Evolutionary conservation across 2,329 filamentous ascomycete species (phyloP).

Genomic region (Teratosphaeria viscida): DNA sequence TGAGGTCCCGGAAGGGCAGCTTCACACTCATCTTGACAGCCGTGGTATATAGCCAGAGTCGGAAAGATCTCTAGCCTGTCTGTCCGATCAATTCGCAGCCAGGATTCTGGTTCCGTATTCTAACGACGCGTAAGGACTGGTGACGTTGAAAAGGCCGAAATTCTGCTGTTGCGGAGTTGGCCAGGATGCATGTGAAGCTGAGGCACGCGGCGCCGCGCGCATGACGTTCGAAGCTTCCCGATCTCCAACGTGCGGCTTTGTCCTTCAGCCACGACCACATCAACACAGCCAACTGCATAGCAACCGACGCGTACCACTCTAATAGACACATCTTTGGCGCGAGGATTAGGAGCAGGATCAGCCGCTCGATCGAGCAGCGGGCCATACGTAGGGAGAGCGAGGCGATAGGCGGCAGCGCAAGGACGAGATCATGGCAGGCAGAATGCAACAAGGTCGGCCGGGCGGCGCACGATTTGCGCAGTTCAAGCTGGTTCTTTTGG

Average conservation of each 20-base stretch:
- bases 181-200: background rate
- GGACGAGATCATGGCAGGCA: constrained; percentile 60
- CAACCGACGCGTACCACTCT: background rate
- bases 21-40: constrained; percentile 37
- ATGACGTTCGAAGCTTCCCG: background rate
- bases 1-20: constrained; percentile 88
- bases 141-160: background rate
- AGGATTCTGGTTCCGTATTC: background rate
- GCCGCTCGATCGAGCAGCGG: background rate
- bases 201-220: background rate
- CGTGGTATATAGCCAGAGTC: background rate
- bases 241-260: background rate
- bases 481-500: constrained; percentile 95
- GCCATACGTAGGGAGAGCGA: background rate
- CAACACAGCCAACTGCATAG: background rate
- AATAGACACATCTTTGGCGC: background rate
- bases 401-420: background rate
- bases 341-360: background rate
- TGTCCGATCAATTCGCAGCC: background rate
- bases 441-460: constrained; percentile 62
- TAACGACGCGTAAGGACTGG: background rate
- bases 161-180: background rate
- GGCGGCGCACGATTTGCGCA: constrained; percentile 77
- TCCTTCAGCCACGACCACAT: background rate
- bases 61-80: background rate